A percentile compares a stretch with the other conserved stretches of the same genome.
Evolutionary conservation across 2,329 filamentous ascomycete genomes (phyloP).

Genomic region (Pseudopyrenochaeta lycopersici): DNA sequence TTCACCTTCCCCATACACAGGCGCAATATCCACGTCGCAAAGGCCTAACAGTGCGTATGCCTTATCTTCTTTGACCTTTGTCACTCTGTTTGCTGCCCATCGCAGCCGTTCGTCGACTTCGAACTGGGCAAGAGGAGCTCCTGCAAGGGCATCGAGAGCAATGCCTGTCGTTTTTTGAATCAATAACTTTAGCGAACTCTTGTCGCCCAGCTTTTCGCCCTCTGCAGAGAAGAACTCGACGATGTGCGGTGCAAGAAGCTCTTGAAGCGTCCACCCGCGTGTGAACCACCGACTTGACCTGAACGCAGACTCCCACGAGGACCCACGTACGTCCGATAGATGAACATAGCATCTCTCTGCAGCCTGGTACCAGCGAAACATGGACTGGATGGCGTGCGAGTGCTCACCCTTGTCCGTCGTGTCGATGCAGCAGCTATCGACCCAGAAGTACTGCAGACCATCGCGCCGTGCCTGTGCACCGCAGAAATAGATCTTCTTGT

Average conservation of each 20-base stretch:
- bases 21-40: slow-evolving; percentile 9
- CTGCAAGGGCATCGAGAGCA: slow-evolving; percentile 5
- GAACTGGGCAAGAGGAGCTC: slow-evolving; percentile 4
- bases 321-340: neutral
- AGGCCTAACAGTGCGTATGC: slow-evolving; percentile 9
- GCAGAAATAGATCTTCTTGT: slow-evolving; percentile 2
- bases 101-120: slow-evolving; percentile 12
- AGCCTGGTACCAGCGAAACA: slow-evolving; percentile 8
- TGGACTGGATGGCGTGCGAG: neutral
- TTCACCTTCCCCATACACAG: neutral
- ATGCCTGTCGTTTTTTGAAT: slow-evolving; percentile 14
- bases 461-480: neutral
- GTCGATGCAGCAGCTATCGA: too few species aligned
- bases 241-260: slow-evolving; percentile 13
- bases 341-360: slow-evolving; percentile 3
- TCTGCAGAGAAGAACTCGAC: slow-evolving; percentile 23
- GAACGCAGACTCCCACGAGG: too few species aligned
- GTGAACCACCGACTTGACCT: too few species aligned
- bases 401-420: neutral
- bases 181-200: slow-evolving; percentile 1
- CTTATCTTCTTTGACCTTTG: slow-evolving; percentile 10
- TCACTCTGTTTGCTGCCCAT: slow-evolving; percentile 15
- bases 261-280: too few species aligned
- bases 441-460: slow-evolving; percentile 4
- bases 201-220: slow-evolving; percentile 11